Evolutionary conservation across 306 rosid species (phyloP).

Genomic region (Glycine latifolia): DNA sequence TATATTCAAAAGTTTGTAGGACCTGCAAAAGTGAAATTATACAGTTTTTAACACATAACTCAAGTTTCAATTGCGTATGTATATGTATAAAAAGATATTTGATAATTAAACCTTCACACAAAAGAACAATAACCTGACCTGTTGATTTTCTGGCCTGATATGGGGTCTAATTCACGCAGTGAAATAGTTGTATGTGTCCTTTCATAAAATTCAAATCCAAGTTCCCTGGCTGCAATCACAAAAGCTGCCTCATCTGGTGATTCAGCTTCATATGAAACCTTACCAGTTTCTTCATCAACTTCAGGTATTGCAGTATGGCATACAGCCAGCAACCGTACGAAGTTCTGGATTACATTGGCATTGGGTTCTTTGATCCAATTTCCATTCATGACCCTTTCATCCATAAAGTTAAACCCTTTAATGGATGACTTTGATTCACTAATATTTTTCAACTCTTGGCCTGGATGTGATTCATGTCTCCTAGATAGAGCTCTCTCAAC

Average conservation of each 20-base stretch:
- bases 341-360: constrained; percentile 74
- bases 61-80: constrained; percentile 8
- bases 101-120: constrained; percentile 20
- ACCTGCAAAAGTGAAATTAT: constrained; percentile 59
- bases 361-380: constrained; percentile 78
- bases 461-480: constrained; percentile 59
- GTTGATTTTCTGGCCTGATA: constrained; percentile 50
- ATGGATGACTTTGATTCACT: constrained; percentile 55
- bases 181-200: constrained; percentile 75
- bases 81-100: background rate
- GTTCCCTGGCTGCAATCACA: constrained; percentile 95
- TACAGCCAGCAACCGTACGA: constrained; percentile 72
- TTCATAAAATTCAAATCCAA: constrained; percentile 90
- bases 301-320: constrained; percentile 98
- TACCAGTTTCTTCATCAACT: constrained; percentile 80
- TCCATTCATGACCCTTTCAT: constrained; percentile 88
- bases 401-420: constrained; percentile 88
- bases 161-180: constrained; percentile 69
- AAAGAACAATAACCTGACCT: constrained; percentile 63
- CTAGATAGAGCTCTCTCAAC: constrained; percentile 89
- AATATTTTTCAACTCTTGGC: constrained; percentile 43
- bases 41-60: background rate
- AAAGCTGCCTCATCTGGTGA: constrained; percentile 99
- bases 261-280: constrained; percentile 92
- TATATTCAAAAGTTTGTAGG: constrained; percentile 72